Evolutionary conservation across 805 yeast genomes (phyloP), one percentile per base, ranked within the genome.

Genomic region (Metschnikowia anglica): DNA sequence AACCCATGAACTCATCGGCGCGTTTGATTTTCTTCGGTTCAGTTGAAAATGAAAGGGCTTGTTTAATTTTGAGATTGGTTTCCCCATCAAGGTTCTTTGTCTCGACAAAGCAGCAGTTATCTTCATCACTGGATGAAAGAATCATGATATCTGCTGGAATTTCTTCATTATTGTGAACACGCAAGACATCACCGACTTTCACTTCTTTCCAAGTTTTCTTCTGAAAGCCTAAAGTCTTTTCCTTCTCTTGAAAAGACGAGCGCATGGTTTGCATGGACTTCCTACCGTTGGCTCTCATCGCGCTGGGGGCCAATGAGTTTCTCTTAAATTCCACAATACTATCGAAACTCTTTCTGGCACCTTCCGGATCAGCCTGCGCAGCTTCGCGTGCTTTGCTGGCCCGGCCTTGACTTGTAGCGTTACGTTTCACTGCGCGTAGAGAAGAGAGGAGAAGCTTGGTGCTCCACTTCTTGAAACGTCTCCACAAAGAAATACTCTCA

Each of bases 71-170:
- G 34, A 59, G 56, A 29, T 51, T 85, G 3, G 91, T 83, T 61
- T 85, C 95, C 62, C 95, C 95, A 63, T 86, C 95, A 52, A 86
- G 71, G 62, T 85, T 85, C 56, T 85, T 85, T 0, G 95, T 86
- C 61, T 85, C 95, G 23, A 85, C 79, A 52, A 80, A 85, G 63
- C 90, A 84, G 38, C 76, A 77, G 38, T 83, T 83, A 52, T 84
- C 88, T 1, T 72, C 61, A 56, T 83, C 88, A 24, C 87, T 79
- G 2, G 89, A 73, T 4, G 88, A 71, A 6, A 85, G 57, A 25
- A 85, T 61, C 35, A 84, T 69, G 11, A 81, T 60, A 62, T 85
- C 95, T 1, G 91, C 89, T 1, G 95, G 95, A 5, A 84, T 74
- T 65, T 85, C 91, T 57, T 85, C 93, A 56, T 85, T 81, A 51